Evolutionary conservation across 352 stramenopile genomes (phyloP), one percentile per base, ranked within the genome.

Genomic region (Achlya hypogyna): DNA sequence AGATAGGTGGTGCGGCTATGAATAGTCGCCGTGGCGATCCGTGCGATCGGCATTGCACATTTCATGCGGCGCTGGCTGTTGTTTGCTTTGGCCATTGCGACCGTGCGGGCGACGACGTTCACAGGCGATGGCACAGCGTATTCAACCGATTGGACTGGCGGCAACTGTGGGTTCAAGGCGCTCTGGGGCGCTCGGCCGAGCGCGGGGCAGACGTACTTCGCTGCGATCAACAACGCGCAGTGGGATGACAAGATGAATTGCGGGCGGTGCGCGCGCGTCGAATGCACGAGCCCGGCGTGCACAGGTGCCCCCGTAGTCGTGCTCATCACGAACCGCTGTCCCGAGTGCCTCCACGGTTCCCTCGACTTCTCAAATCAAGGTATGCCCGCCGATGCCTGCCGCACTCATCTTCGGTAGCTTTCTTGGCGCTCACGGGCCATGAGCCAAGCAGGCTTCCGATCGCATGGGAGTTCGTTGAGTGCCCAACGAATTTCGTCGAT

Each of bases 211-310:
- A 43, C 47, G 20, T 60, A 59, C 60, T 67, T 67, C 59, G 60
- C 60, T 3, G 60, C 60, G 18, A 32, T 67, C 38, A 67, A 67
- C 27, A 34, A 14, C 5, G 23, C 42, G 16, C 40, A 67, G 18
- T 67, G 60, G 60, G 47, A 53, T n/a, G n/a, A 59, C 6, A 58
- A 59, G 23, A 67, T 67, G 60, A 27, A 67, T 16, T 67, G 60
- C 31, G 60, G 60, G 4, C 51, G 45, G 9, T 67, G 60, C 34
- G 60, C 43, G n/a, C 29, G 34, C 5, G 60, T 67, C 22, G 9
- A 2, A 45, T 67, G 60, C 51, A 58, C 43, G 5, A 67, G 60
- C 34, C 14, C 42, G 18, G 43, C 25, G n/a, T 67, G 60, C 34
- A 28, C 23, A 0, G 38, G 60, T 12, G 14, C 23, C 5, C 20